Base-by-base conservation (phyloP, 2,329 filamentous ascomycete genomes). In the Ceratocystis smalleyi region DNA sequence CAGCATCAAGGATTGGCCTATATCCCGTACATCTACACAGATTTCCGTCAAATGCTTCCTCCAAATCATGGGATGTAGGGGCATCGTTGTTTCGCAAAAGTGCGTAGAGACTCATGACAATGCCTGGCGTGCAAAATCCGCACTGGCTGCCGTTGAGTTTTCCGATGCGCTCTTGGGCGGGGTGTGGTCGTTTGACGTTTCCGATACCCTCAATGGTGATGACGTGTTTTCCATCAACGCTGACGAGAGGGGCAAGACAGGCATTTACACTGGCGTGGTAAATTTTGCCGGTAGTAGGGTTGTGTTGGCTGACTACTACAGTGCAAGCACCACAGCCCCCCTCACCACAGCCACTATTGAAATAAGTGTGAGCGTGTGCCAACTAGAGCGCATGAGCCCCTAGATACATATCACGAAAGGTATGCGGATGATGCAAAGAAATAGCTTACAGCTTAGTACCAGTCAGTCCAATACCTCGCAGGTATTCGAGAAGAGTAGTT, bases 221-320 rank as follows among this genome's bases (percentile, higher is more conserved):
- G 71, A 97, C 90, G 81, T 99, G 94, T 74, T 99, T 99, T 55
- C 94, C 94, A 73, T 97, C 94, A 54, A 97, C 83, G 70, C 91
- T 95, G 69, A 91, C 88, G 59, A 99, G 80, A 5, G 94, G 94
- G 10, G 94, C 92, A 62, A 99, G 79, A 73, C 94, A 99, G 51
- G 94, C 94, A 73, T 99, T 99, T 66, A 97, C 89, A 63, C 89
- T 95, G 65, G 94, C 94, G 78, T 99, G 92, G 72, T 97, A 97
- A 69, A 97, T 89, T 73, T 88, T 83, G 71, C 89, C 89, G 5
- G 91, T 96, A 2, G 90, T 95, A 1, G 91, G 91, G 71, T 97
- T 97, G 72, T 87, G 86, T 74, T 97, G 91, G 68, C 90, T 95
- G 49, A 99, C 82, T 35, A 99, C 91, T 57, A 97, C 90, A 54